Conservation (phyloP, 306 rosid species). For the Fragaria iinumae region DNA sequence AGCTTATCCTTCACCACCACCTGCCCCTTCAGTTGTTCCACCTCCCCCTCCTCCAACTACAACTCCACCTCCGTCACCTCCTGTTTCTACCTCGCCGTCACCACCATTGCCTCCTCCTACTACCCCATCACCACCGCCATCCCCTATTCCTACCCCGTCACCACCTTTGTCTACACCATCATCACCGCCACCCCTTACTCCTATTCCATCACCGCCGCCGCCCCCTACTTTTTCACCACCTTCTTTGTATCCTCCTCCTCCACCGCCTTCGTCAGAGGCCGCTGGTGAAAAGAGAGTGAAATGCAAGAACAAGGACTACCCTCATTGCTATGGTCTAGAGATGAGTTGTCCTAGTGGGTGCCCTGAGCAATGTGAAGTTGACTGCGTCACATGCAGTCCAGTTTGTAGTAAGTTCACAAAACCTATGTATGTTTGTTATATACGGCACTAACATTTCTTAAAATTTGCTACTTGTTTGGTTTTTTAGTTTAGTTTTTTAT, state of each 20-base stretch:
- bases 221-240: slow-evolving; percentile 9
- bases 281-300: slow-evolving; percentile 15
- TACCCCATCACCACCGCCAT: background rate
- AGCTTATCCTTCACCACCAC: slow-evolving; percentile 22
- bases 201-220: slow-evolving; percentile 1
- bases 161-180: background rate
- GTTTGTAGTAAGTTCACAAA: slow-evolving; percentile 30
- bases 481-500: too few relatives aligned
- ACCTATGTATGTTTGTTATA: background rate
- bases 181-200: background rate
- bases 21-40: slow-evolving; percentile 8
- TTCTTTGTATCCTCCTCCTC: slow-evolving; percentile 10
- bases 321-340: slow-evolving; percentile 27
- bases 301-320: slow-evolving; percentile 29
- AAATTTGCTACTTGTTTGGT: too few relatives aligned
- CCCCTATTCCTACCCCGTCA: background rate
- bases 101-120: background rate
- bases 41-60: slow-evolving; percentile 14
- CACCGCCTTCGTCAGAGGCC: slow-evolving; percentile 18
- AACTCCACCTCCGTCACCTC: slow-evolving; percentile 11
- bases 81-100: background rate
- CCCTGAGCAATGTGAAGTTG: slow-evolving; percentile 31
- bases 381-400: slow-evolving; percentile 37
- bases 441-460: too few relatives aligned
- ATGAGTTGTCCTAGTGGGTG: slow-evolving; percentile 33